A percentile compares a stretch with the other conserved stretches of the same genome.
These are phyloP conservation scores for Collybiopsis luxurians DNA, from an alignment of 768 basidiomycete genomes.

Conservation along the genomic window DNA sequence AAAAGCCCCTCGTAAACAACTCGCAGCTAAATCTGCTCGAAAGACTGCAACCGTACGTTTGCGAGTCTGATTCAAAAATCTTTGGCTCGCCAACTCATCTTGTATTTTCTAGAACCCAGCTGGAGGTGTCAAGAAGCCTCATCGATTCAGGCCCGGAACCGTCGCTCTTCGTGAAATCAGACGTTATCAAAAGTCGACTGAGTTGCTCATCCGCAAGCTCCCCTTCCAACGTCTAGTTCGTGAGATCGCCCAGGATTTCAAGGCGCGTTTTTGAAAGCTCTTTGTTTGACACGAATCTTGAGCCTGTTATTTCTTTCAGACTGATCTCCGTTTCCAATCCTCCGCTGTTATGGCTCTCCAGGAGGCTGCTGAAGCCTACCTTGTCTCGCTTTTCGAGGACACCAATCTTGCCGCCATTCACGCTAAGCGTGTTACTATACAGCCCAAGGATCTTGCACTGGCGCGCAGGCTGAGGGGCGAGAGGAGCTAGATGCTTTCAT, in stretches of 20 bases:
- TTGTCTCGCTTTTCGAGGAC: conserved; percentile 71
- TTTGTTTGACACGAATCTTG: background rate
- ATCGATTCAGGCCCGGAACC: conserved; percentile 78
- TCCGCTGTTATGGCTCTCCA: conserved; percentile 68
- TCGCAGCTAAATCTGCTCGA: conserved; percentile 57
- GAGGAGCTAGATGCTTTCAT: conserved; percentile 22
- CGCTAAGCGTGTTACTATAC: conserved; percentile 57
- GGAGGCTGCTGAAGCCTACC: conserved; percentile 67
- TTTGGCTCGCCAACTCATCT: conserved; percentile 1
- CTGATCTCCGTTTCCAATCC: conserved; percentile 76
- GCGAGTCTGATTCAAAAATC: conserved; percentile 1
- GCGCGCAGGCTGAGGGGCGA: conserved; percentile 50
- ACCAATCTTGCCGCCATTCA: conserved; percentile 64
- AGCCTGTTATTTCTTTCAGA: conserved; percentile 30
- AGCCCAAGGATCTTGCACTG: conserved; percentile 64
- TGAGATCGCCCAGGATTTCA: conserved; percentile 83
- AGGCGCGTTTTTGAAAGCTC: conserved; percentile 35
- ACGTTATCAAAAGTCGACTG: conserved; percentile 61
- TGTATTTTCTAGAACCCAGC: conserved; percentile 36
- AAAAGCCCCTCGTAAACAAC: conserved; percentile 60
- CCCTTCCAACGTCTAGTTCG: conserved; percentile 75
- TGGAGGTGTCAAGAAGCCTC: conserved; percentile 79
- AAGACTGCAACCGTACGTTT: conserved; percentile 45
- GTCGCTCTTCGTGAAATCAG: conserved; percentile 77
- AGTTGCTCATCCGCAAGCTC: conserved; percentile 62